Evolutionary conservation across 305 asterid genomes (phyloP).

Genomic region (Fraxinus latifolia): DNA sequence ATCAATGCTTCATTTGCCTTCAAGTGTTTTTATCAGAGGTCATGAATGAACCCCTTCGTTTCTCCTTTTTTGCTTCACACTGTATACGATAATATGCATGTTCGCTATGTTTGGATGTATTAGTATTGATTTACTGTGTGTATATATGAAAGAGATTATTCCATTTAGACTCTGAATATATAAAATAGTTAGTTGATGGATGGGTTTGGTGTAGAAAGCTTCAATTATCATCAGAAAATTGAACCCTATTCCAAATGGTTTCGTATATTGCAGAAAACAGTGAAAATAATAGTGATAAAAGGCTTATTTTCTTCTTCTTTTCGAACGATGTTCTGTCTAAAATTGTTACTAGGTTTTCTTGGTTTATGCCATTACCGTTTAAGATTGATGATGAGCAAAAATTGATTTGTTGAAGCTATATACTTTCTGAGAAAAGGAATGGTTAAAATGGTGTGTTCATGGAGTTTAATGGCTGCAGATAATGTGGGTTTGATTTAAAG

Average conservation of each 20-base stretch:
- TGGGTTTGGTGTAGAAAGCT: slow-evolving; percentile 34
- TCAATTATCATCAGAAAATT: slow-evolving; percentile 18
- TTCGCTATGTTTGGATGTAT: not conserved
- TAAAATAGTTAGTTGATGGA: slow-evolving; percentile 36
- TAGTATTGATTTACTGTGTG: slow-evolving; percentile 2
- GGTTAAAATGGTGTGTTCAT: slow-evolving; percentile 35
- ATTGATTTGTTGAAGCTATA: slow-evolving; percentile 52
- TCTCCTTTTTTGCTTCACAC: not conserved
- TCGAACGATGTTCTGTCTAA: slow-evolving; percentile 20
- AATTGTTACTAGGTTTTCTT: slow-evolving; percentile 26
- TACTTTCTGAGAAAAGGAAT: slow-evolving; percentile 39
- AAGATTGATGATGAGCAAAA: slow-evolving; percentile 46
- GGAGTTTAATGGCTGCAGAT: slow-evolving; percentile 46
- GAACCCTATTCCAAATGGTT: not conserved
- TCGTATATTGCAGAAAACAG: not conserved
- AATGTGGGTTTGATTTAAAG: slow-evolving; percentile 44
- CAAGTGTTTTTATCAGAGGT: slow-evolving; percentile 21
- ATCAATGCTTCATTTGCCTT: not conserved
- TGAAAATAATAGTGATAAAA: not conserved
- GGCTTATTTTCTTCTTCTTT: slow-evolving; percentile 35
- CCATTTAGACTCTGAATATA: slow-evolving; percentile 43
- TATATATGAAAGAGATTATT: slow-evolving; percentile 23
- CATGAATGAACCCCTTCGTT: not conserved
- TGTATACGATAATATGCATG: slow-evolving; percentile 25
- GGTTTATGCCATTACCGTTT: slow-evolving; percentile 52